These are phyloP conservation scores for Nothopassalora personata DNA, from an alignment of 2,329 filamentous ascomycete species.

Conservation along the genomic window DNA sequence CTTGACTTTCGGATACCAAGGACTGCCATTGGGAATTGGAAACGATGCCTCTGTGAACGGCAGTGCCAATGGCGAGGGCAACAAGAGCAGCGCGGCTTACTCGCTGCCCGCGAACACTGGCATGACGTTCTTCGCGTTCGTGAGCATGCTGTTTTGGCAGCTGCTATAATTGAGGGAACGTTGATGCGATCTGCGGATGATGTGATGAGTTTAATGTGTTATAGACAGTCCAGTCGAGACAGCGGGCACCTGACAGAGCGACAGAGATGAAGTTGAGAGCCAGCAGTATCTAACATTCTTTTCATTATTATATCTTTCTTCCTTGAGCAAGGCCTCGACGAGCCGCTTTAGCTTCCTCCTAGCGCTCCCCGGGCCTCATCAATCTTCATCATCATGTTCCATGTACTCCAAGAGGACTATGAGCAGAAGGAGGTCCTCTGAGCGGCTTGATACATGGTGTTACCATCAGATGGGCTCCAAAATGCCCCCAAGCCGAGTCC, in stretches of 20 bases:
- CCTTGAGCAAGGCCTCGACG: too few relatives aligned
- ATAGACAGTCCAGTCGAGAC: neutral
- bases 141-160: slow-evolving; percentile 22
- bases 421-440: too few relatives aligned
- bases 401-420: too few relatives aligned
- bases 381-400: neutral
- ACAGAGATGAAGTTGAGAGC: neutral
- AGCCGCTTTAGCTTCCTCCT: neutral
- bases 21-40: slow-evolving; percentile 29
- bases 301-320: neutral
- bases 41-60: slow-evolving; percentile 22
- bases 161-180: slow-evolving; percentile 16
- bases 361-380: neutral
- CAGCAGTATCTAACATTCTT: neutral
- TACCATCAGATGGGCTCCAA: neutral
- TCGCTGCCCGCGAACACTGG: slow-evolving; percentile 9
- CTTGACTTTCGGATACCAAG: slow-evolving; percentile 64
- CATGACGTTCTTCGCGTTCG: slow-evolving; percentile 19
- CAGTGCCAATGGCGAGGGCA: slow-evolving; percentile 15
- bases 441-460: too few relatives aligned
- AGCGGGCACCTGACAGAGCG: neutral
- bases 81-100: slow-evolving; percentile 7
- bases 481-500: neutral
- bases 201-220: neutral
- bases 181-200: neutral